Percentiles rank a stretch among this genome's conserved stretches.
These are phyloP conservation scores for Aquilaria sinensis DNA, from an alignment of 345 rosid species.

Conservation along the genomic window DNA sequence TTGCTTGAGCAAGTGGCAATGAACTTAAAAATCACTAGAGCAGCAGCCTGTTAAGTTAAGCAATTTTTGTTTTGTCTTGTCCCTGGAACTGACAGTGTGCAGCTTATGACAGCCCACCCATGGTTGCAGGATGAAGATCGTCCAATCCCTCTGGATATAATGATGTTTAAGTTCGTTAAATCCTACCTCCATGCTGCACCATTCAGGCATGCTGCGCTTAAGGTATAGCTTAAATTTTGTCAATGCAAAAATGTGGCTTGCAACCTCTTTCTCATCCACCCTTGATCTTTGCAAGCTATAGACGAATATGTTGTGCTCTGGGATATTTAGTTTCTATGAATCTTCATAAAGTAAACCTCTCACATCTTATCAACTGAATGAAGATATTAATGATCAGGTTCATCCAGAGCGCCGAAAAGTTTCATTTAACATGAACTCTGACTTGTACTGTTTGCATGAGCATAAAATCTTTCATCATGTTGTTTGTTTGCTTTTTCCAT, in stretches of 20 bases:
- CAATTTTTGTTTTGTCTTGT: too few relatives aligned
- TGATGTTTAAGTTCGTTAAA: constrained; percentile 70
- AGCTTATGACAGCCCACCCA: constrained; percentile 50
- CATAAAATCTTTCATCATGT: too few relatives aligned
- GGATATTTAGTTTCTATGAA: not conserved
- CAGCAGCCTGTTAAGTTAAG: too few relatives aligned
- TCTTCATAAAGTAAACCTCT: too few relatives aligned
- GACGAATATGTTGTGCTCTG: not conserved
- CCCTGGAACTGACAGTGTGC: too few relatives aligned
- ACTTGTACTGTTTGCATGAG: too few relatives aligned
- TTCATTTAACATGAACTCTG: too few relatives aligned
- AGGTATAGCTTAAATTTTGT: constrained; percentile 28
- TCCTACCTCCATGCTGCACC: constrained; percentile 66
- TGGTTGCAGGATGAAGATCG: constrained; percentile 58
- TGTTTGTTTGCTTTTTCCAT: not conserved
- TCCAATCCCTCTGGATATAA: constrained; percentile 51
- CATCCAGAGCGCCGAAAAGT: too few relatives aligned
- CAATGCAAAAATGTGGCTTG: not conserved
- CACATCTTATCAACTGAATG: too few relatives aligned
- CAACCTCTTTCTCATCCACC: not conserved
- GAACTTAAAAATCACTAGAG: too few relatives aligned
- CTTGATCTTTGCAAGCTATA: not conserved
- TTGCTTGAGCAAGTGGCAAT: too few relatives aligned
- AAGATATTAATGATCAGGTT: too few relatives aligned
- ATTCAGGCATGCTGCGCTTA: constrained; percentile 65